Evolutionary conservation across 2,329 filamentous ascomycete genomes (phyloP), one percentile per base, ranked within the genome.

Genomic region (Whalleya microplaca): DNA sequence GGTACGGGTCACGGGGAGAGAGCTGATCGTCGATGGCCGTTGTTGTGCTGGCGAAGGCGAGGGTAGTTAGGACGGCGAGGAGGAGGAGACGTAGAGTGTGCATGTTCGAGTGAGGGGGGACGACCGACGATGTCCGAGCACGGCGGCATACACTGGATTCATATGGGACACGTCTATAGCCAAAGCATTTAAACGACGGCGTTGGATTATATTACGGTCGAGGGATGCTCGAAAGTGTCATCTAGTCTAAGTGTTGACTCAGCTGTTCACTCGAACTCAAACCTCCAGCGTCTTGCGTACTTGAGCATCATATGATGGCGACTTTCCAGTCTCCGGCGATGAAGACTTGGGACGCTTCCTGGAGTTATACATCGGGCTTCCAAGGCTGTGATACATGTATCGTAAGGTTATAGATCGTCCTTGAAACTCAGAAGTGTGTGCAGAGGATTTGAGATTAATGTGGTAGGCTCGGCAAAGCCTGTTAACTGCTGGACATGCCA

Each of bases 361-460:
- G 40, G 43, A 41, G 20, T 45, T 50, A 45, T 48, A 51, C 41
- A n/a, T n/a, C 45, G 40, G n/a, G 40, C n/a, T 37, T n/a, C 20
- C 16, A 37, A 37, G 32, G 32, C 32, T 14, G 20, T 45, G 45
- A 41, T 41, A 14, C 32, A 37, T 51, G 16, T 14, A 19, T 32
- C 7, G 16, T n/a, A 10, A 3, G 10, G 37, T 18, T 16, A 23
- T 29, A 21, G 27, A 21, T 41, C 3, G 12, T 21, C n/a, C n/a
- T 37, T 47, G 40, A 20, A 20, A 43, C 41, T 23, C 42, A 37
- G 20, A 2, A 53, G 45, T 45, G 40, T 46, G 43, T 57, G 44
- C 23, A 48, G 51, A 19, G n/a, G 18, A 21, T 23, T 29, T 52
- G 58, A 60, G 57, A 59, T 50, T 21, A 49, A 32, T 41, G 46